Conservation (phyloP, 208 protist species). For the Sergeia podlipaevii region DNA sequence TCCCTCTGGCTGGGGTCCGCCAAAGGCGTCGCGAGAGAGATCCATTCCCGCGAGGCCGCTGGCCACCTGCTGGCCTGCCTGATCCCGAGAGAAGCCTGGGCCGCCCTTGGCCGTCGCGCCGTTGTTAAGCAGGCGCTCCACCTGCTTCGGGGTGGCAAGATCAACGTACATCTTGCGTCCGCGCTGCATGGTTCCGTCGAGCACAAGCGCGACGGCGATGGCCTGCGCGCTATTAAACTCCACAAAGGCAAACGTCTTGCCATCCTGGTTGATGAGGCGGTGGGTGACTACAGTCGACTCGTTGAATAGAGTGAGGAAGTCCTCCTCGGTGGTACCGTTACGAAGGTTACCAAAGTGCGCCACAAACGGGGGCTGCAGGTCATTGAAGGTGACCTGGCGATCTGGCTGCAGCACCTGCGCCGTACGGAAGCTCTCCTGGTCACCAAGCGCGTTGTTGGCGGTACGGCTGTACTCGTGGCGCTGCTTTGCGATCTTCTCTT, state of each 20-base stretch:
- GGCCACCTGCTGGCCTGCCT: slow-evolving; percentile 41
- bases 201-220: slow-evolving; percentile 53
- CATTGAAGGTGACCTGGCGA: slow-evolving; percentile 19
- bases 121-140: slow-evolving; percentile 65
- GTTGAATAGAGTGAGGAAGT: slow-evolving; percentile 67
- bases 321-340: slow-evolving; percentile 73
- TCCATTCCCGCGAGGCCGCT: slow-evolving; percentile 30
- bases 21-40: slow-evolving; percentile 68
- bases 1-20: slow-evolving; percentile 36
- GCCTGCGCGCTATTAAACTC: slow-evolving; percentile 74
- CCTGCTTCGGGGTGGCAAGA: slow-evolving; percentile 71
- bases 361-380: slow-evolving; percentile 71
- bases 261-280: slow-evolving; percentile 72
- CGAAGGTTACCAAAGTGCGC: slow-evolving; percentile 85
- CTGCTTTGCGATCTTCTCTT: slow-evolving; percentile 53
- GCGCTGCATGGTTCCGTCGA: slow-evolving; percentile 54
- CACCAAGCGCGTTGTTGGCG: slow-evolving; percentile 46
- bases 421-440: slow-evolving; percentile 66
- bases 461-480: slow-evolving; percentile 52
- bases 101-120: background rate
- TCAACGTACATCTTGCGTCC: slow-evolving; percentile 80
- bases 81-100: slow-evolving; percentile 34
- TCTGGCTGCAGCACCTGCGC: slow-evolving; percentile 15
- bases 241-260: slow-evolving; percentile 82
- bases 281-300: slow-evolving; percentile 49